A percentile compares a stretch with the other conserved stretches of the same genome.
These are phyloP conservation scores for Xylariaceae sp. DNA, from an alignment of 2,329 filamentous ascomycete genomes.

Conservation along the genomic window DNA sequence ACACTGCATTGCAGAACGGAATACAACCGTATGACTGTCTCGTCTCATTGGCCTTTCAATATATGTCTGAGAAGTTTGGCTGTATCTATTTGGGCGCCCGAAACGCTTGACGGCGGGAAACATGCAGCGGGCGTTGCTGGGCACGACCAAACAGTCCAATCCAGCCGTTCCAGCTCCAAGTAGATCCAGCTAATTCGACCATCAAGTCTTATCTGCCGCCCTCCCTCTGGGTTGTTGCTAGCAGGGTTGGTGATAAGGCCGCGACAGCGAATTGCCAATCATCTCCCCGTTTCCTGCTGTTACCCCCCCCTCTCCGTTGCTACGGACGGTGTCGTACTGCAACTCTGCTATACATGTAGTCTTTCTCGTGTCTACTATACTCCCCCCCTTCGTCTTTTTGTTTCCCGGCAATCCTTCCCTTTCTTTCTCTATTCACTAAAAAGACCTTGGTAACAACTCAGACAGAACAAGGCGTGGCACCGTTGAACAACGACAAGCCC, in stretches of 20 bases:
- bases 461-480: not conserved
- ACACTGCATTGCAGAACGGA: slow-evolving; percentile 1
- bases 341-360: not conserved
- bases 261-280: slow-evolving; percentile 24
- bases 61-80: slow-evolving; percentile 5
- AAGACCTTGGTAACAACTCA: not conserved
- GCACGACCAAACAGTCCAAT: slow-evolving; percentile 16
- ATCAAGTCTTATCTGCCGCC: slow-evolving; percentile 25
- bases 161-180: slow-evolving; percentile 7
- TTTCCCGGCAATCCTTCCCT: not conserved
- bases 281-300: slow-evolving; percentile 1
- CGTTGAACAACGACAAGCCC: not conserved
- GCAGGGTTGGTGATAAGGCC: slow-evolving; percentile 31
- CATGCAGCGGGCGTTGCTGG: slow-evolving; percentile 10
- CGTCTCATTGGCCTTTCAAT: slow-evolving; percentile 8
- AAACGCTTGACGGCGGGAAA: slow-evolving; percentile 10
- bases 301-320: too few relatives aligned
- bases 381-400: not conserved
- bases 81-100: slow-evolving; percentile 7
- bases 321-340: not conserved
- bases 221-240: slow-evolving; percentile 9
- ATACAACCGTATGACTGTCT: not conserved
- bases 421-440: not conserved
- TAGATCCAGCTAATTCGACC: slow-evolving; percentile 6
- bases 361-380: not conserved